phyloP scores from a whole-genome alignment of 495 filamentous ascomycete species.

The Penicillium riverlandense region DNA sequence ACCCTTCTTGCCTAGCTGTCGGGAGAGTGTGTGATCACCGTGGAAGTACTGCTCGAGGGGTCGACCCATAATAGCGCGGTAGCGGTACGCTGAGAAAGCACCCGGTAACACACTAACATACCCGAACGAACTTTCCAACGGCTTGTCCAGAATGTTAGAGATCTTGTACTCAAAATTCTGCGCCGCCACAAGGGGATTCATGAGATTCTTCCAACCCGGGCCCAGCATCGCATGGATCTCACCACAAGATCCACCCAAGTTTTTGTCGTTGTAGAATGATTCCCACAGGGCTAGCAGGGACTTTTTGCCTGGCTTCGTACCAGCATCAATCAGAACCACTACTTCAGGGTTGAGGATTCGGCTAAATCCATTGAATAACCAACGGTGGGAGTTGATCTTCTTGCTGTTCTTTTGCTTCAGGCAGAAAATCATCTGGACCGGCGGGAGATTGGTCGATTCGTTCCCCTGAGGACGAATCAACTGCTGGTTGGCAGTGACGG shows the following conservation, averaged over 20 bases:
- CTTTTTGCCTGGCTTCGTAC: slow-evolving; percentile 88
- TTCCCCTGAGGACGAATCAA: slow-evolving; percentile 86
- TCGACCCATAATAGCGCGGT: slow-evolving; percentile 94
- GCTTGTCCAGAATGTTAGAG: slow-evolving; percentile 96
- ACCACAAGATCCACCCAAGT: slow-evolving; percentile 94
- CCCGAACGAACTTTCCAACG: slow-evolving; percentile 91
- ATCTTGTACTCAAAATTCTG: slow-evolving; percentile 99
- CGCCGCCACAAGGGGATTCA: slow-evolving; percentile 89
- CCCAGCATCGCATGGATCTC: slow-evolving; percentile 98
- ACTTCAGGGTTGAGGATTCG: slow-evolving; percentile 95
- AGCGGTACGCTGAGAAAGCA: slow-evolving; percentile 96
- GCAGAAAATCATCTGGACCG: slow-evolving; percentile 98
- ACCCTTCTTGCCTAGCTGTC: slow-evolving; percentile 91
- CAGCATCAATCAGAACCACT: slow-evolving; percentile 91
- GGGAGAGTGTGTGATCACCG: slow-evolving; percentile 94
- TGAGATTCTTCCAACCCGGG: slow-evolving; percentile 76
- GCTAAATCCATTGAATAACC: slow-evolving; percentile 96
- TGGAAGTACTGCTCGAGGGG: slow-evolving; percentile 98
- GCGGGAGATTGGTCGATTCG: slow-evolving; percentile 74
- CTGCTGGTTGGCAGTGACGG: slow-evolving; percentile 89
- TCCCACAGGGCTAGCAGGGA: slow-evolving; percentile 93
- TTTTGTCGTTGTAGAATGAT: slow-evolving; percentile 97
- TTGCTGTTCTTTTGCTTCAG: slow-evolving; percentile 98
- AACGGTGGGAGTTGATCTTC: slow-evolving; percentile 99
- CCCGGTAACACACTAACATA: slow-evolving; percentile 96